Evolutionary conservation across 208 protist species (phyloP), one percentile per base, ranked within the genome.

Genomic region (Leishmania braziliensis): DNA sequence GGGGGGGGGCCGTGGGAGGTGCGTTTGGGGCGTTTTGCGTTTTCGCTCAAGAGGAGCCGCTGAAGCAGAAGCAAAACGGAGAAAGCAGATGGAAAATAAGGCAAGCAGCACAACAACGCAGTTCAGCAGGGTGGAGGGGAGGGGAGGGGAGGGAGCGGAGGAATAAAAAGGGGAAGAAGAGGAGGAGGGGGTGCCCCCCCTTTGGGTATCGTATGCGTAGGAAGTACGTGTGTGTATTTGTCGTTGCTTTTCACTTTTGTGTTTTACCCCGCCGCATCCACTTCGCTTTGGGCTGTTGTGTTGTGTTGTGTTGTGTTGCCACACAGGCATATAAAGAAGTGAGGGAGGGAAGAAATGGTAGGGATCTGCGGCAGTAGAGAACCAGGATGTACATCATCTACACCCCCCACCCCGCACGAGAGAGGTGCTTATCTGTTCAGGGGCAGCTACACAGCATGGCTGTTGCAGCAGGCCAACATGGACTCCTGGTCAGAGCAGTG

Each of bases 31-130:
- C 5, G 58, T 29, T 12, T 63, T 29, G 58, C 26, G 26, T 14
- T 63, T 29, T 63, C 58, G n/a, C 43, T 46, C 43, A 46, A 46
- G 43, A 46, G 43, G 56, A 58, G 26, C 58, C 62, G 29, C 23
- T 70, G 26, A 71, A 5, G 68, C 18, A 48, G 5, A 56, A 5
- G 26, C 23, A 46, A n/a, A 69, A 5, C 29, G 2, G 71, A 20
- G 39, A 51, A 63, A 46, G 51, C 18, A 77, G 56, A 63, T 29
- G 39, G 72, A 10, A 46, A 46, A 6, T 46, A 46, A 6, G 43
- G 43, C 43, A 74, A 71, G 50, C 23, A 74, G 16, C 70, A n/a
- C 16, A 74, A 74, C 16, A 80, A 63, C 26, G 46, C 14, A 66
- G 43, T 46, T 46, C 43, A 46, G 43, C 4, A 46, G 43, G 43